Evolutionary conservation across 306 rosid species (phyloP).

Genomic region (Pyrus communis): DNA sequence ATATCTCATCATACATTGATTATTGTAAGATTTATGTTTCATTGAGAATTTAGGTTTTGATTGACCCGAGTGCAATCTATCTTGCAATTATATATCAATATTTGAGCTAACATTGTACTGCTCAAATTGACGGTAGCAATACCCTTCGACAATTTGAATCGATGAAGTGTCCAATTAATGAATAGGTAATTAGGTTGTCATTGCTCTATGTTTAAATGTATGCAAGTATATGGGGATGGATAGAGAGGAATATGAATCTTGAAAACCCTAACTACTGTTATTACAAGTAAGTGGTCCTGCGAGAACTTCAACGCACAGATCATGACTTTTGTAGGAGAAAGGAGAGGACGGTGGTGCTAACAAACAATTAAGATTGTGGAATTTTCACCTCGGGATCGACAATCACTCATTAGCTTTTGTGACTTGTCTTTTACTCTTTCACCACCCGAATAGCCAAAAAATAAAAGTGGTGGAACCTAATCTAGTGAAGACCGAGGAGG

Average conservation of each 20-base stretch:
- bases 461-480: not conserved
- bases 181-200: not conserved
- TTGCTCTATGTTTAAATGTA: not conserved
- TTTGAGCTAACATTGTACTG: not conserved
- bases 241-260: not conserved
- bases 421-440: slow-evolving; percentile 15
- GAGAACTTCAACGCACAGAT: not conserved
- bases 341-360: not conserved
- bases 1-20: not conserved
- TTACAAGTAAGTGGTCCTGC: not conserved
- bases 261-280: not conserved
- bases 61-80: not conserved
- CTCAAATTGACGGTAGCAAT: not conserved
- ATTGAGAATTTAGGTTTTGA: too few species aligned
- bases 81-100: not conserved
- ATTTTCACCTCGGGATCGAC: slow-evolving; percentile 42
- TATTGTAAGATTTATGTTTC: too few species aligned
- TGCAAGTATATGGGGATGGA: not conserved
- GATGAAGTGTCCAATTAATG: not conserved
- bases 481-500: not conserved
- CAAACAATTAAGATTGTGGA: not conserved
- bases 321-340: not conserved
- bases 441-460: not conserved
- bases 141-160: not conserved
- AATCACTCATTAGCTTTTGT: not conserved